These are phyloP conservation scores for Colletotrichum musae DNA, from an alignment of 2,329 filamentous ascomycete genomes.

Conservation along the genomic window DNA sequence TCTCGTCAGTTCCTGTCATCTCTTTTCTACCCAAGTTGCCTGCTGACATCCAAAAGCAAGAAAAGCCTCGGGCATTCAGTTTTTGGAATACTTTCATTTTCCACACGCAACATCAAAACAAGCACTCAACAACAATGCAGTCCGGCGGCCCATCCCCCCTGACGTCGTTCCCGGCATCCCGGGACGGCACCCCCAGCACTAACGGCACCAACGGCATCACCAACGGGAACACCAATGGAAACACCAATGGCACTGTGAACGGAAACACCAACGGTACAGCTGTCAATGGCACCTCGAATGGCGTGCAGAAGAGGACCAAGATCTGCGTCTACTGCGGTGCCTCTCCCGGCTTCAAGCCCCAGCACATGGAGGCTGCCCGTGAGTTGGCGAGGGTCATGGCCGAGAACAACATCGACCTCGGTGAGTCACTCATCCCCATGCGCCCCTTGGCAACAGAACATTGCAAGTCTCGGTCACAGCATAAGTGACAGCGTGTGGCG, in stretches of 20 bases:
- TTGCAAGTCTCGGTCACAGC: constrained; percentile 14
- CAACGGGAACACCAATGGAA: constrained; percentile 22
- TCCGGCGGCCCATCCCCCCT: constrained; percentile 57
- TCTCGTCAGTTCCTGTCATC: constrained; percentile 5
- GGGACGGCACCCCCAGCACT: constrained; percentile 48
- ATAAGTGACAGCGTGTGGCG: constrained; percentile 6
- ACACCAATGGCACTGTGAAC: neutral
- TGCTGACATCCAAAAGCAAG: neutral
- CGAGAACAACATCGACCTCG: constrained; percentile 82
- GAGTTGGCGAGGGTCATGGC: constrained; percentile 82
- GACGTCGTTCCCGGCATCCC: constrained; percentile 48
- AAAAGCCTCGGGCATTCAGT: neutral
- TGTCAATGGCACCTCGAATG: constrained; percentile 46
- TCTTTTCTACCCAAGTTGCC: constrained; percentile 5
- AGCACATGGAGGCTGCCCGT: constrained; percentile 84
- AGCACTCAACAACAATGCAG: constrained; percentile 51
- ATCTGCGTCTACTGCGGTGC: constrained; percentile 97
- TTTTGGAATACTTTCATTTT: neutral
- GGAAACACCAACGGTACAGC: constrained; percentile 43
- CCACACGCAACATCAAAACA: neutral
- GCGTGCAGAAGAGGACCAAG: constrained; percentile 66
- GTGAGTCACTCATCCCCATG: constrained; percentile 53
- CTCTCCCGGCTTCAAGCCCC: constrained; percentile 78
- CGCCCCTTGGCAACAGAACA: neutral
- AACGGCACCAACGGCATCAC: constrained; percentile 15